phyloP scores from a whole-genome alignment of 257 asterid genomes.

The Jacaranda copaia region DNA sequence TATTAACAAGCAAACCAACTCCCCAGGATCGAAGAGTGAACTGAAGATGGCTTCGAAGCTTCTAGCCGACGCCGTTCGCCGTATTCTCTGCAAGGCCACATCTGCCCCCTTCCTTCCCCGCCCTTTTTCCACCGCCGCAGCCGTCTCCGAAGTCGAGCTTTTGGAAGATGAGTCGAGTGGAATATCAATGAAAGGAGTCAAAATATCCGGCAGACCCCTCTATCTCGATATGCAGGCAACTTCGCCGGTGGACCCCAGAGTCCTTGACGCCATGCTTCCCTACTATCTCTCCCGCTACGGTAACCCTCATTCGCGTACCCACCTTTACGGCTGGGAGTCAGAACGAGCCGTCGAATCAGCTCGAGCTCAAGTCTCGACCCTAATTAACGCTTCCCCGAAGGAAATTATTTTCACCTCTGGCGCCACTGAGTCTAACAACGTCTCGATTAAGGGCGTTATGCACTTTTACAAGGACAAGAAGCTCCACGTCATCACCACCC shows the following conservation, averaged over 20 bases:
- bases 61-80: slow-evolving; percentile 64
- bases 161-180: slow-evolving; percentile 63
- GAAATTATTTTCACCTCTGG: slow-evolving; percentile 97
- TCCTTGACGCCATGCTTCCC: slow-evolving; percentile 94
- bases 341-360: slow-evolving; percentile 86
- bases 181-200: slow-evolving; percentile 82
- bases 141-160: slow-evolving; percentile 53
- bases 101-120: slow-evolving; percentile 32
- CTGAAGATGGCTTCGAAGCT: slow-evolving; percentile 65
- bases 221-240: slow-evolving; percentile 99
- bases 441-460: slow-evolving; percentile 89
- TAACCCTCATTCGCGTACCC: slow-evolving; percentile 96
- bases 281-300: slow-evolving; percentile 79
- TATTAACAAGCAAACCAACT: not conserved
- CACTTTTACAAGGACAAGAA: slow-evolving; percentile 89
- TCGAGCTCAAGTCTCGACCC: slow-evolving; percentile 64
- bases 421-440: slow-evolving; percentile 92
- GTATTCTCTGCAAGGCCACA: slow-evolving; percentile 42
- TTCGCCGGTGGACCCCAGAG: slow-evolving; percentile 95
- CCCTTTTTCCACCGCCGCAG: slow-evolving; percentile 58
- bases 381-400: slow-evolving; percentile 86
- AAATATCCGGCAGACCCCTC: slow-evolving; percentile 90
- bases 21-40: not conserved
- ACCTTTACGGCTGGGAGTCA: slow-evolving; percentile 99
- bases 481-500: slow-evolving; percentile 96